Base-by-base conservation (phyloP, 1,284 basidiomycete species). In the Cutaneotrichosporon cyanovorans region DNA sequence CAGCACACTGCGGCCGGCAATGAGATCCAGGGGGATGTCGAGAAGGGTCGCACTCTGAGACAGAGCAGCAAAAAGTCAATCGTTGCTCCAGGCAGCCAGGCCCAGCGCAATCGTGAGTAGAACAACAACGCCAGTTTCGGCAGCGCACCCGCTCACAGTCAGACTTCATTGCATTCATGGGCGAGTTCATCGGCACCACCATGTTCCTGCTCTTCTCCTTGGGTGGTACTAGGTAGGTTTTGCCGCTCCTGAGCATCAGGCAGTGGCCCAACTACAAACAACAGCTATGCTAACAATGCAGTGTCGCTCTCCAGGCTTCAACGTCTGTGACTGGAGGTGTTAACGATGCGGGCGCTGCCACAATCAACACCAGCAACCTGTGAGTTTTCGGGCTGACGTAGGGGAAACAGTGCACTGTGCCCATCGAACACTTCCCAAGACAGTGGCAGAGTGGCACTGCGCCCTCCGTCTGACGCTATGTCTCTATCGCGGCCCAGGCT, bases 161-260 rank as follows among this genome's bases (percentile, higher is more conserved):
- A 68, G 66, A 73, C 46, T 46, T 67, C 23, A 64, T 74, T 42
- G 74, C 74, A 18, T 69, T 72, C 52, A 51, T 74, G 9, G 73
- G 74, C 46, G 75, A 76, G 55, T 75, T 69, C 40, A 69, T 74
- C 25, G 75, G 74, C 16, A 75, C 75, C 1, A 67, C 70, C 25
- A 55, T 75, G 31, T 74, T 74, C 58, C 60, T 74, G 47, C 64
- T 72, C 48, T 65, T 72, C 47, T 65, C 71, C 28, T 53, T 71
- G 23, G 71, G 67, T 11, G 71, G 67, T 3, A 71, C 70, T 40
- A 70, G 65, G 66, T 68, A 41, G 59, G 23, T 30, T n/a, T 28
- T 19, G 12, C n/a, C 15, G n/a, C 22, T 16, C 38, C 21, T 22
- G 25, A n/a, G n/a, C 38, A 34, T 18, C 42, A 46, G 11, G 37